Evolutionary conservation across 805 yeast genomes (phyloP).

Genomic region (Metschnikowia proteae): DNA sequence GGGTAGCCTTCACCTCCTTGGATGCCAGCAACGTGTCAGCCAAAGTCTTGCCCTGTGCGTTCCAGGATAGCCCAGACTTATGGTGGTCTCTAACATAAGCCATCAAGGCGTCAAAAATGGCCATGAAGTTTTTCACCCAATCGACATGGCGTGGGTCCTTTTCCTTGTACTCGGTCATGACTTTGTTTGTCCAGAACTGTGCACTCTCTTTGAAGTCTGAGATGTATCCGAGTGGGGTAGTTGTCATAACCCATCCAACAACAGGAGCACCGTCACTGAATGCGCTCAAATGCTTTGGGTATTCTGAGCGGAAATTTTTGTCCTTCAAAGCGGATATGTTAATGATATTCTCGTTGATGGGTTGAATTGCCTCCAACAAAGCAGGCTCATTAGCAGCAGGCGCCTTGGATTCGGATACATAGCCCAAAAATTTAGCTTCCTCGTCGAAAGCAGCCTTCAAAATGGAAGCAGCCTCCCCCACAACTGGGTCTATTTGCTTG

Average conservation of each 20-base stretch:
- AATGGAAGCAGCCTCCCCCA: slow-evolving; percentile 51
- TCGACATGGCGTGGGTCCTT: slow-evolving; percentile 63
- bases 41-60: slow-evolving; percentile 54
- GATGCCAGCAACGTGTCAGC: slow-evolving; percentile 42
- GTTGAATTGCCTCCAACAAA: slow-evolving; percentile 56
- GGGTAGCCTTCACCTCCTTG: slow-evolving; percentile 30
- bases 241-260: slow-evolving; percentile 83
- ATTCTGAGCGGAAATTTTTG: slow-evolving; percentile 61
- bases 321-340: slow-evolving; percentile 67
- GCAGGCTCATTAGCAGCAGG: slow-evolving; percentile 56
- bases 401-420: slow-evolving; percentile 58
- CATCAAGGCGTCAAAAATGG: slow-evolving; percentile 65
- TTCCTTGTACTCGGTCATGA: slow-evolving; percentile 79
- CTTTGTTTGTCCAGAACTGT: slow-evolving; percentile 90
- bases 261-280: slow-evolving; percentile 87
- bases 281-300: slow-evolving; percentile 70
- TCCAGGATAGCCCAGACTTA: slow-evolving; percentile 83
- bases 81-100: slow-evolving; percentile 73
- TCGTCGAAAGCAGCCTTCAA: slow-evolving; percentile 53
- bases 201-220: slow-evolving; percentile 87
- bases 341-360: slow-evolving; percentile 61
- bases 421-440: slow-evolving; percentile 56
- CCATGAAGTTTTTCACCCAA: slow-evolving; percentile 72
- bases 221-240: slow-evolving; percentile 70
- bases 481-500: slow-evolving; percentile 49